These are phyloP conservation scores for Beta corolliflora DNA, from an alignment of 179 eudicot genomes.

Conservation along the genomic window DNA sequence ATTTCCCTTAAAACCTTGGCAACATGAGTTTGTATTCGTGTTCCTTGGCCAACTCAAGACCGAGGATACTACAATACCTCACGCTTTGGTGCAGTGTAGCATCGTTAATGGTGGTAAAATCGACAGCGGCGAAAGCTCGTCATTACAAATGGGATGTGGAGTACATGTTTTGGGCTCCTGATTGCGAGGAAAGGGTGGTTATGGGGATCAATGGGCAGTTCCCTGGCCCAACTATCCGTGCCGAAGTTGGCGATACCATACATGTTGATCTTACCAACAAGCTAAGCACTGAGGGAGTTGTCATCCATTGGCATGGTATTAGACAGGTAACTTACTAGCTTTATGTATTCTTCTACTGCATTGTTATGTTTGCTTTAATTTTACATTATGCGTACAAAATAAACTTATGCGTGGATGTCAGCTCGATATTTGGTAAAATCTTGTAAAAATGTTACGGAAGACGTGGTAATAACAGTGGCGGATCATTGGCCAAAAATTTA, in stretches of 20 bases:
- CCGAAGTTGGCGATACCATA: slow-evolving; percentile 57
- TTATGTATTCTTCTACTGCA: too few species aligned
- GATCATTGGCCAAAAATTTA: too few species aligned
- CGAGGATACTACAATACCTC: neutral
- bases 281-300: slow-evolving; percentile 82
- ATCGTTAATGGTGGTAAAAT: slow-evolving; percentile 14
- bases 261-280: slow-evolving; percentile 67
- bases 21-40: slow-evolving; percentile 9
- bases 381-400: too few species aligned
- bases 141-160: slow-evolving; percentile 71
- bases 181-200: slow-evolving; percentile 63
- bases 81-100: slow-evolving; percentile 9
- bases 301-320: slow-evolving; percentile 97
- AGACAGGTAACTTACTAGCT: slow-evolving; percentile 52
- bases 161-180: slow-evolving; percentile 73
- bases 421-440: too few species aligned
- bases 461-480: too few species aligned
- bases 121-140: slow-evolving; percentile 29
- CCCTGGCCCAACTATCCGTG: slow-evolving; percentile 83
- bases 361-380: neutral
- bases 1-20: neutral
- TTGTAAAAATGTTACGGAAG: too few species aligned
- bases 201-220: slow-evolving; percentile 84
- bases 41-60: slow-evolving; percentile 15
- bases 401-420: too few species aligned